Evolutionary conservation across 371 early-diverging fungal species (phyloP), one percentile per base, ranked within the genome.

Genomic region (Syncephalastrum contaminatum): DNA sequence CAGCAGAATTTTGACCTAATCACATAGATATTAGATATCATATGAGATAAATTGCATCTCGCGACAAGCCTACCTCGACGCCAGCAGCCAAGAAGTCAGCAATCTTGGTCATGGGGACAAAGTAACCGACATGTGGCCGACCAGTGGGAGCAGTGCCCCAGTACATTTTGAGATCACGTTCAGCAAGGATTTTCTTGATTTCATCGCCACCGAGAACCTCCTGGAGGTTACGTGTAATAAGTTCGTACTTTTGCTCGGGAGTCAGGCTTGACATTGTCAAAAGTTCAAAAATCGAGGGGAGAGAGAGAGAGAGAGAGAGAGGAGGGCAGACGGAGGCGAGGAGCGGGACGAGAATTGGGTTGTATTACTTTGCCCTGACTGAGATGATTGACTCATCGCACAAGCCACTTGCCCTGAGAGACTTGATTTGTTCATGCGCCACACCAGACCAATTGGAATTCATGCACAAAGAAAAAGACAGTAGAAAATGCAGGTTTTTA

Each of bases 61-160:
- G n/a, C n/a, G n/a, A n/a, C 12, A 24, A 40, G 16, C 48, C 30
- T 59, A 59, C 59, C 52, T 59, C 73, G 18, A 72, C 96, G 40
- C 95, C 98, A 50, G 99, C 99, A 59, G 83, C 65, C 55, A 99
- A 81, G 73, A 97, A 98, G 80, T 99, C 99, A 21, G 95, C 96
- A 70, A 99, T 87, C 84, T 99, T 99, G 58, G 93, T 73, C 88
- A 99, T 91, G 13, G 99, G 92, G 7, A 99, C 94, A 85, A 96
- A 98, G 85, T 99, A 99, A 51, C 95, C 99, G 63, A 99, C 85
- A 70, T 99, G 99, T 22, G 98, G 98, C 69, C 88, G 90, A 56
- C 99, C 99, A 4, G 99, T 99, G 6, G 99, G 90, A 18, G 99
- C 99, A 24, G 99, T 99, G 47, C 99, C 99, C 99, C 99, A 99